Evolutionary conservation across 1,284 basidiomycete species (phyloP).

Genomic region (Coriolopsis trogii): DNA sequence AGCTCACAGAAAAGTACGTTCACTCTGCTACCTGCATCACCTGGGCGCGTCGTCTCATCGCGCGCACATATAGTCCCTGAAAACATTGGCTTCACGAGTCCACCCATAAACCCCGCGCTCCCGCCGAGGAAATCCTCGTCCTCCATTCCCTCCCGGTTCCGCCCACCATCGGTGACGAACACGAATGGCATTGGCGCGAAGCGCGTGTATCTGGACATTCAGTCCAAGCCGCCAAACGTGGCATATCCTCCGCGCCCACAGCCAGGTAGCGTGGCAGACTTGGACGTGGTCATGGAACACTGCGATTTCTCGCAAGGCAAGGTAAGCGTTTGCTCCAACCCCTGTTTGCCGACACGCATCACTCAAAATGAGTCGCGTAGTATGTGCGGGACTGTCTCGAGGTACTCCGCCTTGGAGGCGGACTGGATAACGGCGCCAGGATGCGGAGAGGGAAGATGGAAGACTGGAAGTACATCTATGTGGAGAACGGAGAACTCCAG

Average conservation of each 20-base stretch:
- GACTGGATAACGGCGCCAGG: slow-evolving; percentile 63
- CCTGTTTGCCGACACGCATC: no score
- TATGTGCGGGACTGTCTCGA: slow-evolving; percentile 83
- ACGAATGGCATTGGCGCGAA: slow-evolving; percentile 74
- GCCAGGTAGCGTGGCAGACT: slow-evolving; percentile 82
- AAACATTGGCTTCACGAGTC: slow-evolving; percentile 58
- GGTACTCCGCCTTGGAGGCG: slow-evolving; percentile 69
- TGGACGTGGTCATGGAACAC: slow-evolving; percentile 87
- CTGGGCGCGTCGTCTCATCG: slow-evolving; percentile 14
- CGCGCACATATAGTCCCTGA: slow-evolving; percentile 66
- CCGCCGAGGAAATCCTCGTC: slow-evolving; percentile 51
- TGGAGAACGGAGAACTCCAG: slow-evolving; percentile 52
- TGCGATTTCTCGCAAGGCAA: slow-evolving; percentile 87
- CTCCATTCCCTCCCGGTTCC: slow-evolving; percentile 45
- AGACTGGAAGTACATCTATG: slow-evolving; percentile 70
- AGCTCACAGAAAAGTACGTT: slow-evolving; percentile 72
- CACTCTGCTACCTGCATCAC: neutral
- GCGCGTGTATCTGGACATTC: slow-evolving; percentile 77
- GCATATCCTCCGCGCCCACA: slow-evolving; percentile 84
- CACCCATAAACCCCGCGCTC: slow-evolving; percentile 73
- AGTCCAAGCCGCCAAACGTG: slow-evolving; percentile 56
- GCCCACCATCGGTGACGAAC: slow-evolving; percentile 39
- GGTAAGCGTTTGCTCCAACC: no score
- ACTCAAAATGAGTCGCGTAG: no score
- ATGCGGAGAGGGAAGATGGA: slow-evolving; percentile 62